Evolutionary conservation across 2,329 filamentous ascomycete genomes (phyloP).

Genomic region (Phyllosticta citribraziliensis): DNA sequence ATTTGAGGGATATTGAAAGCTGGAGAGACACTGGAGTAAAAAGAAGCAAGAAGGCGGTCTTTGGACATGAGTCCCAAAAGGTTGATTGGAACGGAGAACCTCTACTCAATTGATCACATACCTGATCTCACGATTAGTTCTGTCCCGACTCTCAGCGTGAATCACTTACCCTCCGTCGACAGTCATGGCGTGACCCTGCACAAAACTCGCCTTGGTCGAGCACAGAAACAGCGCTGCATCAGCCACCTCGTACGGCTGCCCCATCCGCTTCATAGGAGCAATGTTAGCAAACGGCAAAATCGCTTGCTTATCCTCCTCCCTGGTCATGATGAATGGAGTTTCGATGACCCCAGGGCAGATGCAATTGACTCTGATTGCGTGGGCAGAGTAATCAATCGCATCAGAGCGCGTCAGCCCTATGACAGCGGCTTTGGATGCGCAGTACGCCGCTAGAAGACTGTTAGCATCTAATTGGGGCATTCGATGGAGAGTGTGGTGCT

Average conservation of each 20-base stretch:
- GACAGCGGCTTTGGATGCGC: slow-evolving; percentile 48
- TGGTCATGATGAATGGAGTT: slow-evolving; percentile 28
- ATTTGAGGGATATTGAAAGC: too few species aligned
- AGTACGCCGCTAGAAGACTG: slow-evolving; percentile 40
- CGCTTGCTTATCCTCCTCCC: slow-evolving; percentile 22
- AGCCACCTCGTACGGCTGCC: slow-evolving; percentile 43
- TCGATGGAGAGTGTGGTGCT: slow-evolving; percentile 13
- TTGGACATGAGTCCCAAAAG: too few species aligned
- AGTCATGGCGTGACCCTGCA: slow-evolving; percentile 40
- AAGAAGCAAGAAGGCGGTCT: too few species aligned
- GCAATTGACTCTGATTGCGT: slow-evolving; percentile 47
- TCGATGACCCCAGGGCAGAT: slow-evolving; percentile 45
- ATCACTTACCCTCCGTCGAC: slow-evolving; percentile 34
- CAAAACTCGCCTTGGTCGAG: slow-evolving; percentile 44
- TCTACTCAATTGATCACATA: background rate
- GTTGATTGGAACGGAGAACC: too few species aligned
- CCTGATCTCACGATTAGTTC: background rate
- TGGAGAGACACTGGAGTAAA: too few species aligned
- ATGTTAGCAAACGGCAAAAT: slow-evolving; percentile 31
- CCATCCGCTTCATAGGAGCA: slow-evolving; percentile 41
- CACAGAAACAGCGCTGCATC: slow-evolving; percentile 44
- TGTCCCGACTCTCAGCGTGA: background rate
- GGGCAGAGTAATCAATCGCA: slow-evolving; percentile 45
- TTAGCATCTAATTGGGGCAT: background rate
- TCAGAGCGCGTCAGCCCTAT: slow-evolving; percentile 49